These are phyloP conservation scores for Yamadazyma membranifaciens DNA, from an alignment of 1,139 yeast genomes.

Conservation along the genomic window DNA sequence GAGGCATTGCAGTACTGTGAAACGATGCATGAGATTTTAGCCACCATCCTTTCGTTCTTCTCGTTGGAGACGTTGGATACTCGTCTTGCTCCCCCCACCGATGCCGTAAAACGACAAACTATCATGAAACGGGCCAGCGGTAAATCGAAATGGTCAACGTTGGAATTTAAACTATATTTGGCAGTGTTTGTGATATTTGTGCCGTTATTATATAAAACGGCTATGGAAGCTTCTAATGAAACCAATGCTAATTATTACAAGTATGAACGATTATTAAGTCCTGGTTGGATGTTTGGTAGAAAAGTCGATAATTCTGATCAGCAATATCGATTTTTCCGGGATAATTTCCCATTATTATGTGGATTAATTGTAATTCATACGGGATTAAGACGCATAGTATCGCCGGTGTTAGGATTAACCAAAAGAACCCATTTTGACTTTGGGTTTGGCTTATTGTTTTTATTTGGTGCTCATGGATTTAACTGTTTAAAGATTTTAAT, in stretches of 20 bases:
- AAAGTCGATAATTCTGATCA: constrained; percentile 87
- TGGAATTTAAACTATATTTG: constrained; percentile 70
- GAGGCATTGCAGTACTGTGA: too few species aligned
- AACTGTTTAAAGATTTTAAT: constrained; percentile 59
- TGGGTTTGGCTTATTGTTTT: constrained; percentile 64
- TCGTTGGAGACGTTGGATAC: constrained; percentile 77
- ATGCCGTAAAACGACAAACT: constrained; percentile 39
- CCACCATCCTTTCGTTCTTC: constrained; percentile 45
- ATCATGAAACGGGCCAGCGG: constrained; percentile 44
- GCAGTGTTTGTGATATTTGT: constrained; percentile 64
- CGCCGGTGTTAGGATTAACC: constrained; percentile 18
- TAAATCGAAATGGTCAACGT: constrained; percentile 67
- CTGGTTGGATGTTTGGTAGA: constrained; percentile 78
- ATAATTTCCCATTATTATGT: constrained; percentile 64
- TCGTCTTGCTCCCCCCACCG: constrained; percentile 59
- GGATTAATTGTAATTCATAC: constrained; percentile 57
- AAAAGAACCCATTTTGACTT: constrained; percentile 63
- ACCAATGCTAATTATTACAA: constrained; percentile 72
- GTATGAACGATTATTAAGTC: constrained; percentile 58
- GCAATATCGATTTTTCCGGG: constrained; percentile 86
- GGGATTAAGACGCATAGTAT: constrained; percentile 39
- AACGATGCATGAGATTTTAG: constrained; percentile 16
- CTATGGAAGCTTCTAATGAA: constrained; percentile 77
- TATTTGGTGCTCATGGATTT: constrained; percentile 79
- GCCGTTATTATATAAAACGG: constrained; percentile 80